These are phyloP conservation scores for Hirsutella minnesotensis DNA, from an alignment of 2,329 filamentous ascomycete species.

Conservation along the genomic window DNA sequence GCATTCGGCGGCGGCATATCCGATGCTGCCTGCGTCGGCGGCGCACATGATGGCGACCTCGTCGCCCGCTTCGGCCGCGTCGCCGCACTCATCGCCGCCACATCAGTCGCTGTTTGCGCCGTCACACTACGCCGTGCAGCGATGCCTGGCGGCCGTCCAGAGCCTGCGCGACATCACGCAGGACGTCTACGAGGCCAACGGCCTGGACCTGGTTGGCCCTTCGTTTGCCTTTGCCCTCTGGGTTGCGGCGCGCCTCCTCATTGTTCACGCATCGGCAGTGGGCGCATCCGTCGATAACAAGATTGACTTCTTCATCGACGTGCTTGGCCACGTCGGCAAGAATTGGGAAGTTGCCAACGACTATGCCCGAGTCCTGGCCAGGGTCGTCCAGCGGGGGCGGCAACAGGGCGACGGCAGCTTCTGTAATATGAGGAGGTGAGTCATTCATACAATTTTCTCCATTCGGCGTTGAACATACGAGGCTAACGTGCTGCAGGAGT, in stretches of 20 bases:
- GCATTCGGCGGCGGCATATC: conserved; percentile 32
- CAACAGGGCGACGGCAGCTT: conserved; percentile 22
- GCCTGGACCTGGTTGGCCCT: conserved; percentile 28
- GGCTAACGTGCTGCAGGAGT: conserved; percentile 21
- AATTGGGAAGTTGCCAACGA: conserved; percentile 31
- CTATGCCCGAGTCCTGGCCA: conserved; percentile 27
- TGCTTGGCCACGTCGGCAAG: conserved; percentile 26
- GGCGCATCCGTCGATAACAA: conserved; percentile 23
- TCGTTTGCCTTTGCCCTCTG: conserved; percentile 33
- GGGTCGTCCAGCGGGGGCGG: conserved; percentile 23
- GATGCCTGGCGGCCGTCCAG: conserved; percentile 30
- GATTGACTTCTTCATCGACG: conserved; percentile 32
- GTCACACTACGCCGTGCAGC: conserved; percentile 31
- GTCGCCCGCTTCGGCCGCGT: neutral
- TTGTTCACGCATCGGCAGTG: conserved; percentile 28
- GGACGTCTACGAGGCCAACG: conserved; percentile 30
- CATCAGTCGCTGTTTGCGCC: conserved; percentile 21
- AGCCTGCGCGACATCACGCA: conserved; percentile 30
- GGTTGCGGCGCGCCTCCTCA: conserved; percentile 27
- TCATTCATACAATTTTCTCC: neutral
- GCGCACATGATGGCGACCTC: no score
- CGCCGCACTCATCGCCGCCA: neutral
- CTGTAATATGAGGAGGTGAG: conserved; percentile 27
- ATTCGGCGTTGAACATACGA: no score
- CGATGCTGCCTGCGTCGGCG: conserved; percentile 8